Base-by-base conservation (phyloP, 139 green algal genomes). In the Haematococcus sp. region DNA sequence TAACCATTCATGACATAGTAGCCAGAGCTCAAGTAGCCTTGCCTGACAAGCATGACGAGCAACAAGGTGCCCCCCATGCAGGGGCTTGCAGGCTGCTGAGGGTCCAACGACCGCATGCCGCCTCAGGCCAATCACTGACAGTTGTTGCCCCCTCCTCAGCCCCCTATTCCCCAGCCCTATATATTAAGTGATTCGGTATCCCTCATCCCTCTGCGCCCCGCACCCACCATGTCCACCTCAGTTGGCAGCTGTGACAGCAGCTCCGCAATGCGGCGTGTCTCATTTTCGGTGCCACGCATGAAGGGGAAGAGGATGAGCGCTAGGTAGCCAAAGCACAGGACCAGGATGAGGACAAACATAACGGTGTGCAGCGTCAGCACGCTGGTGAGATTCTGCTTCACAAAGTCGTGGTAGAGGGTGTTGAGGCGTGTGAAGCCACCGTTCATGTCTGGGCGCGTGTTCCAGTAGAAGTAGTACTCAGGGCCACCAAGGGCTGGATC, bases 211-310 rank as follows among this genome's bases (percentile, higher is more conserved):
- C n/a, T n/a, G n/a, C n/a, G n/a, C n/a, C n/a, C n/a, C n/a, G n/a
- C n/a, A 49, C 40, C 40, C 40, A 49, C 72, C 52, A 60, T 27
- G 52, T 60, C 52, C 52, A 60, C 15, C 27, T 86, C 81, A n/a
- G 73, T 51, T 0, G 81, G 81, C 76, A 86, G 74, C 69, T 81
- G 76, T 4, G 54, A 67, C 30, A 86, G 63, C 73, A 86, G 76
- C 76, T 86, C 79, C n/a, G 81, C 81, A 20, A 86, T 86, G 68
- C 79, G 81, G 5, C 70, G 63, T 2, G 56, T 83, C 76, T 86
- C 81, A 34, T 76, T 79, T 3, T 30, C 30, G 3, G 71, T 74
- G 30, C 43, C 68, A 13, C 46, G 35, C 23, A 86, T 54, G 52
- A 74, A 71, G 49, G 81, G 81, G 15, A 72, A 73, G 72, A 82